A percentile compares a stretch with the other conserved stretches of the same genome.
Conservation (phyloP, 2,329 filamentous ascomycete genomes). For the Leptosphaerulina australis region DNA sequence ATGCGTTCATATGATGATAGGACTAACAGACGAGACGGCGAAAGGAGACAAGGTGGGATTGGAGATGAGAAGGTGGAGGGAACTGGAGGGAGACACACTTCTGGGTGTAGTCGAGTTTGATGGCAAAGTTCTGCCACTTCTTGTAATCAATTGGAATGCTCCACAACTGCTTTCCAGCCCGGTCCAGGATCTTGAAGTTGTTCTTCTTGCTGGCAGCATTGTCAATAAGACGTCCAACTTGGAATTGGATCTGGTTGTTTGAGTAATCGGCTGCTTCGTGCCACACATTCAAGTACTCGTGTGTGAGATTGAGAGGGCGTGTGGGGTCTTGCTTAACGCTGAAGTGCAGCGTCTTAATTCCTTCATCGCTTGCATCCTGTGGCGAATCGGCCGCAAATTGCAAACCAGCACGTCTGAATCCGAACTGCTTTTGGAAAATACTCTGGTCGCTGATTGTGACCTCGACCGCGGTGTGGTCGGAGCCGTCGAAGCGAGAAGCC, state of each 20-base stretch:
- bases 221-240: constrained; percentile 60
- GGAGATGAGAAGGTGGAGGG: too few relatives aligned
- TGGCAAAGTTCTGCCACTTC: constrained; percentile 67
- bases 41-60: too few relatives aligned
- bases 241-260: constrained; percentile 55
- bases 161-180: constrained; percentile 53
- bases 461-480: constrained; percentile 55
- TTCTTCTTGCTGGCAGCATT: constrained; percentile 55
- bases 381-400: constrained; percentile 59
- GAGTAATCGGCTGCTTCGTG: constrained; percentile 51
- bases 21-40: too few relatives aligned
- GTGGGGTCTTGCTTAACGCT: constrained; percentile 60
- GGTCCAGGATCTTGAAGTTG: constrained; percentile 50
- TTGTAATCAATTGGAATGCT: constrained; percentile 57
- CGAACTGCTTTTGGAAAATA: constrained; percentile 65
- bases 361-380: constrained; percentile 59
- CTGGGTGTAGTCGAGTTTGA: constrained; percentile 62
- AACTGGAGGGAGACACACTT: constrained; percentile 52
- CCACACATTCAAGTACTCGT: constrained; percentile 62
- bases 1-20: constrained; percentile 1
- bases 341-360: constrained; percentile 68
- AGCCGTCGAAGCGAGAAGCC: constrained; percentile 56
- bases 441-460: constrained; percentile 64
- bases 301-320: constrained; percentile 62
- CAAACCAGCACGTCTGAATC: constrained; percentile 66